Evolutionary conservation across 768 basidiomycete genomes (phyloP), one percentile per base, ranked within the genome.

Genomic region (Amanita exitialis): DNA sequence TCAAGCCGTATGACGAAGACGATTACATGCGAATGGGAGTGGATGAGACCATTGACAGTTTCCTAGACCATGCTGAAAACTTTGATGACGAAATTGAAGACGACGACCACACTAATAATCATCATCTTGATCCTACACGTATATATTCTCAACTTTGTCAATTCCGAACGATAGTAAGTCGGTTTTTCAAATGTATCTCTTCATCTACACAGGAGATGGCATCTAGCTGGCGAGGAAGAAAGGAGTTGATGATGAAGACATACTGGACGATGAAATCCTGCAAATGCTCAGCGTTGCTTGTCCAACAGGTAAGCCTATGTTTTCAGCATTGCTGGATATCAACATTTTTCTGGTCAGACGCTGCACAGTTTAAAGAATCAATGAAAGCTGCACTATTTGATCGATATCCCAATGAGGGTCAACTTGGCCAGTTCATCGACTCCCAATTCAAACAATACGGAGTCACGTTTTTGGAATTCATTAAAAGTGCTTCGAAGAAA

Each of bases 381-480:
- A 67, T 90, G 37, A 59, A 56, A 32, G 32, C 35, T 3, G 53
- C 58, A 36, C 64, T 86, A 13, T 64, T 62, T 10, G 65, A 62
- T 21, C 48, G 57, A 16, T 28, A 51, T 44, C 68, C 76, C 13
- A 66, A 75, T 6, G 62, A 69, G 20, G 72, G 78, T 61, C 66
- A 75, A 52, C 75, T 72, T 10, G 57, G 66, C 39, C 64, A 73
- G 30, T 45, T 62, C 32, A 62, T 63, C 0, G 59, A 69, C 3
- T 38, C 56, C 0, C 63, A 64, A 52, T 73, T 59, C 51, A 54
- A 55, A 3, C 55, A 59, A 16, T 69, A 67, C 51, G 73, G 72
- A 13, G 57, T 60, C n/a, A 54, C 55, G 21, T 72, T 76, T 49
- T 62, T 76, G 36, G 54, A 63, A 6, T 53, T 72, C 32, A 74